phyloP scores from a whole-genome alignment of 108 stramenopile species.

The Skeletonema tropicum region DNA sequence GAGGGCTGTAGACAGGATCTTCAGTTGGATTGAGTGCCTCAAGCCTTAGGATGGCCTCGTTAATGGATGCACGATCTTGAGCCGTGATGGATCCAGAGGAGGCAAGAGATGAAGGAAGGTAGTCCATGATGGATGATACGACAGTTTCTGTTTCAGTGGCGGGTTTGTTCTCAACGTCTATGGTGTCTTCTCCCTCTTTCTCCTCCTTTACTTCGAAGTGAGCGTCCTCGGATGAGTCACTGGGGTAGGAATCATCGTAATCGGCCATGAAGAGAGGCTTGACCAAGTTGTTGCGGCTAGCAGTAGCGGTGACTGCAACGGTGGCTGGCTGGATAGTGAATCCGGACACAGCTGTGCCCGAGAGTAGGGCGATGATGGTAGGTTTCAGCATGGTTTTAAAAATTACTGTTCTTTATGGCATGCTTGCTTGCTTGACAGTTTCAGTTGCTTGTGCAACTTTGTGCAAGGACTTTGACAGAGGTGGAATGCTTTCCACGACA shows the following conservation, averaged over 20 bases:
- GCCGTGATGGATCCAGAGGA: constrained; percentile 31
- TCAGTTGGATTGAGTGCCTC: constrained; percentile 78
- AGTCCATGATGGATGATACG: constrained; percentile 68
- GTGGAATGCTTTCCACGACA: too few species aligned
- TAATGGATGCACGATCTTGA: constrained; percentile 39
- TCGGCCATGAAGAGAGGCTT: constrained; percentile 41
- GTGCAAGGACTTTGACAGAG: too few species aligned
- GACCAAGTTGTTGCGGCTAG: constrained; percentile 8
- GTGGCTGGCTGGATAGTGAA: constrained; percentile 5
- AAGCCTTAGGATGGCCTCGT: constrained; percentile 64
- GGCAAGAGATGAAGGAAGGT: constrained; percentile 58
- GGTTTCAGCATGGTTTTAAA: background rate
- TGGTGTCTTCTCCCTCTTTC: constrained; percentile 32
- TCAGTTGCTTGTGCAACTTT: too few species aligned
- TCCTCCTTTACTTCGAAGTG: constrained; percentile 55
- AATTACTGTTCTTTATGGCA: background rate
- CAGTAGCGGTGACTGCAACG: background rate
- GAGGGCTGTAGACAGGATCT: constrained; percentile 61
- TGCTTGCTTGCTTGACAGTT: too few species aligned
- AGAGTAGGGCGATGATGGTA: constrained; percentile 6
- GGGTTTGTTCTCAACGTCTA: constrained; percentile 59
- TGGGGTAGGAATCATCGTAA: constrained; percentile 59
- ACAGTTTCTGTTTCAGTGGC: constrained; percentile 61
- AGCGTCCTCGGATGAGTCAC: constrained; percentile 69
- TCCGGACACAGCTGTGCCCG: constrained; percentile 7